phyloP scores from a whole-genome alignment of 305 asterid genomes.

The Solanum hybrid region DNA sequence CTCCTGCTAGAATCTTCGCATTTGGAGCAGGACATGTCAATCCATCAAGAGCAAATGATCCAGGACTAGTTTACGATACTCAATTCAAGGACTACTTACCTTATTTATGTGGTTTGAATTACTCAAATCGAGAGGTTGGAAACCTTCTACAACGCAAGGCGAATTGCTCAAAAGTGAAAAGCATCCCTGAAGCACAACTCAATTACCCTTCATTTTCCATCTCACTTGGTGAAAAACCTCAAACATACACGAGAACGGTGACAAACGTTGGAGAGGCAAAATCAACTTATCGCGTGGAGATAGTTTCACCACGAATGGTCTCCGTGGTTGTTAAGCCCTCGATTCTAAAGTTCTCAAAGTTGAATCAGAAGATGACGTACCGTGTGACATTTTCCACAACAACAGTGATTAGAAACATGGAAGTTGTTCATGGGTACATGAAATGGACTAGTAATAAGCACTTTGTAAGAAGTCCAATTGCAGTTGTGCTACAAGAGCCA shows the following conservation, averaged over 20 bases:
- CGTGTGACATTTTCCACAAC: constrained; percentile 21
- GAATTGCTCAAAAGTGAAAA: constrained; percentile 17
- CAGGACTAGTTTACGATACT: constrained; percentile 44
- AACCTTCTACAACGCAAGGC: constrained; percentile 16
- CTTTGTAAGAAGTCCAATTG: constrained; percentile 28
- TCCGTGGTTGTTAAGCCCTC: constrained; percentile 21
- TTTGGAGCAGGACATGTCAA: constrained; percentile 53
- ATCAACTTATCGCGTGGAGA: constrained; percentile 18
- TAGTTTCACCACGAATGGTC: constrained; percentile 22
- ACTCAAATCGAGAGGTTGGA: constrained; percentile 24
- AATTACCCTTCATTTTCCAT: constrained; percentile 45
- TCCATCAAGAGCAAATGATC: constrained; percentile 38
- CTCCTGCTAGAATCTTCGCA: constrained; percentile 29
- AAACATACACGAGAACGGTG: constrained; percentile 31
- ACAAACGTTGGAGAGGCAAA: constrained; percentile 37
- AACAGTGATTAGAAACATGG: not conserved
- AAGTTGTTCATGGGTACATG: constrained; percentile 19
- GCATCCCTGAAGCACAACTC: constrained; percentile 27
- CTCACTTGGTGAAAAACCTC: constrained; percentile 9
- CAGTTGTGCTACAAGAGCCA: constrained; percentile 14
- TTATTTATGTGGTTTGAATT: constrained; percentile 37
- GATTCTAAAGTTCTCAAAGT: constrained; percentile 19
- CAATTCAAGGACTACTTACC: constrained; percentile 28
- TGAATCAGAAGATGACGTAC: constrained; percentile 23
- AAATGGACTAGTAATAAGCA: constrained; percentile 14